Evolutionary conservation across 768 basidiomycete species (phyloP).

Genomic region (Termitomyces heimii): DNA sequence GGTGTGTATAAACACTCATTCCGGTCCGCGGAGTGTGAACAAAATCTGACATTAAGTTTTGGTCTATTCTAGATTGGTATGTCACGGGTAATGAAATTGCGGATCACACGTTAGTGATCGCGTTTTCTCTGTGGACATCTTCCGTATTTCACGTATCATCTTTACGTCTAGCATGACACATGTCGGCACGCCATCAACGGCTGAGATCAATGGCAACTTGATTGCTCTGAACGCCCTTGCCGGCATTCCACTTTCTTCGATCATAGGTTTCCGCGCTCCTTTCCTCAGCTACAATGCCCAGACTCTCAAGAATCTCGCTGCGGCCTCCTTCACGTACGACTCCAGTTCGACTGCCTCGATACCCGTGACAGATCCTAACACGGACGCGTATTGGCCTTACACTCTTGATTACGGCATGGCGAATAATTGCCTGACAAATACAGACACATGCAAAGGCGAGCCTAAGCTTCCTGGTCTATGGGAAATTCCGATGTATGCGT

Average conservation of each 20-base stretch:
- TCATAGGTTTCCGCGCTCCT: constrained; percentile 75
- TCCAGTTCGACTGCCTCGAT: constrained; percentile 54
- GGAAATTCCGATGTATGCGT: constrained; percentile 83
- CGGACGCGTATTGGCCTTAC: constrained; percentile 83
- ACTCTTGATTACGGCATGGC: constrained; percentile 76
- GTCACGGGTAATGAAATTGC: constrained; percentile 83
- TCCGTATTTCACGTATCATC: background rate
- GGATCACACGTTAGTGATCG: constrained; percentile 56
- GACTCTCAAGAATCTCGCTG: constrained; percentile 52
- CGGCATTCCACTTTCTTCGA: constrained; percentile 61
- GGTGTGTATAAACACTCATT: constrained; percentile 17
- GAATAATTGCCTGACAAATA: constrained; percentile 61
- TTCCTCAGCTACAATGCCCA: constrained; percentile 61
- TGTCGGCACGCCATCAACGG: constrained; percentile 52
- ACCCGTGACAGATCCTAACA: constrained; percentile 57
- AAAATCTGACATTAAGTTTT: background rate
- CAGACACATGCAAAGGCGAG: constrained; percentile 57
- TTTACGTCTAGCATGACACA: constrained; percentile 66
- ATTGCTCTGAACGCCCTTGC: constrained; percentile 74
- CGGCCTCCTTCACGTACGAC: constrained; percentile 66
- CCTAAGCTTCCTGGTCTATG: constrained; percentile 73
- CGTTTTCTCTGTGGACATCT: background rate
- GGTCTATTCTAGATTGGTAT: constrained; percentile 51
- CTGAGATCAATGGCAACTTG: constrained; percentile 74
- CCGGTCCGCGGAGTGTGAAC: background rate